Percentiles rank a stretch among this genome's conserved stretches.
Conservation (phyloP, 2,329 filamentous ascomycete genomes). For the Orbilia brochopaga region DNA sequence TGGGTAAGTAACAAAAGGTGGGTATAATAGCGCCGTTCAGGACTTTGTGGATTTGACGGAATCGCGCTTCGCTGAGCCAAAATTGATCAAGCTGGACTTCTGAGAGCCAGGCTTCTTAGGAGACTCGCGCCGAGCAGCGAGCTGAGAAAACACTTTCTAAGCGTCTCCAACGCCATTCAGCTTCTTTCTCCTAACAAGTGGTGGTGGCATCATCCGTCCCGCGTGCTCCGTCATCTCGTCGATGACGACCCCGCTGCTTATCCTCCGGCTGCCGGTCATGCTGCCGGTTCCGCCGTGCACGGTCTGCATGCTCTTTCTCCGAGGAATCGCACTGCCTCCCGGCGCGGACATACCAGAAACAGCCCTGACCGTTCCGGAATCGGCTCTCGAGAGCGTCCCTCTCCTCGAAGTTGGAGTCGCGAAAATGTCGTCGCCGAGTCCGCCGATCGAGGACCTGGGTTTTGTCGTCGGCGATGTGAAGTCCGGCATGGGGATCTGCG, state of each 20-base stretch:
- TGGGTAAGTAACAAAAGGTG: neutral
- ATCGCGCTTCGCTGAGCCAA: neutral
- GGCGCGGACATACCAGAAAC: conserved; percentile 47
- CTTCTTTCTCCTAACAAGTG: conserved; percentile 52
- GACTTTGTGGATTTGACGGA: neutral
- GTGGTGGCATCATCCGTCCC: conserved; percentile 25
- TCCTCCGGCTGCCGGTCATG: conserved; percentile 41
- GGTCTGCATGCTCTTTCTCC: conserved; percentile 52
- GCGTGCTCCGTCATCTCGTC: conserved; percentile 7
- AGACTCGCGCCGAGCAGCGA: conserved; percentile 11
- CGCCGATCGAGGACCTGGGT: conserved; percentile 40
- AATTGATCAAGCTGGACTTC: no score
- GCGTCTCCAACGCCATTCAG: conserved; percentile 53
- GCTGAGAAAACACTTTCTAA: conserved; percentile 28
- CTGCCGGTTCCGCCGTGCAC: conserved; percentile 51
- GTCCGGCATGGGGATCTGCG: conserved; percentile 38
- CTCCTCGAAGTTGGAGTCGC: conserved; percentile 40
- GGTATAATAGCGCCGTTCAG: neutral
- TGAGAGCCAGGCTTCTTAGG: neutral
- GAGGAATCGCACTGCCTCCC: conserved; percentile 47
- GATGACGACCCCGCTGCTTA: conserved; percentile 18
- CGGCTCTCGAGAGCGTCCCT: conserved; percentile 32
- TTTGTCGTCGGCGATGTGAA: conserved; percentile 25
- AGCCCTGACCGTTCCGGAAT: conserved; percentile 46
- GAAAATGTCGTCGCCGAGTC: conserved; percentile 42